Evolutionary conservation across 208 protist genomes (phyloP).

Genomic region (Balamuthia mandrillaris): DNA sequence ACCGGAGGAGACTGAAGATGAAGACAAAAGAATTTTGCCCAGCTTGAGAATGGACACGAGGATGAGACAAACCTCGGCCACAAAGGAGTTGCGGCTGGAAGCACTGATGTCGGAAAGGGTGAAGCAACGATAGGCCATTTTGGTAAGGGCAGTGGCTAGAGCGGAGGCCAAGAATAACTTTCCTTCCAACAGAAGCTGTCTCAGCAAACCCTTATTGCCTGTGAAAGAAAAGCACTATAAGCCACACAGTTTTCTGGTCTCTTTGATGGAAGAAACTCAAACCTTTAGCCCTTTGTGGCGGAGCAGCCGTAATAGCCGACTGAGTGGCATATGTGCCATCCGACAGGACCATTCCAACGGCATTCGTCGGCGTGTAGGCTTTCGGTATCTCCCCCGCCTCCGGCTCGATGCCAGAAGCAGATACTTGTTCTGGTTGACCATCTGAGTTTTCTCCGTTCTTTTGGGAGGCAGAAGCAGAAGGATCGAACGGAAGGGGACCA

Average conservation of each 20-base stretch:
- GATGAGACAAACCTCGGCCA: slow-evolving; percentile 49
- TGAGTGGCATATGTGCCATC: slow-evolving; percentile 90
- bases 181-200: slow-evolving; percentile 66
- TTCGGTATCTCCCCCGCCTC: background rate
- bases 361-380: slow-evolving; percentile 55
- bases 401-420: slow-evolving; percentile 48
- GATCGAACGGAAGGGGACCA: slow-evolving; percentile 59
- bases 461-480: too few species aligned
- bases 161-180: slow-evolving; percentile 90
- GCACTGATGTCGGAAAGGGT: background rate
- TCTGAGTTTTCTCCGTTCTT: too few species aligned
- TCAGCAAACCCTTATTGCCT: slow-evolving; percentile 16
- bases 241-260: too few species aligned
- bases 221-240: too few species aligned
- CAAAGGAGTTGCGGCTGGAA: slow-evolving; percentile 28
- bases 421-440: too few species aligned
- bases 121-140: slow-evolving; percentile 81
- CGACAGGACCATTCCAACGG: slow-evolving; percentile 15
- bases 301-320: slow-evolving; percentile 24
- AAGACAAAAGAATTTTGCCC: too few species aligned
- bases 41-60: slow-evolving; percentile 58
- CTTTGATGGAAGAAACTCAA: background rate
- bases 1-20: too few species aligned
- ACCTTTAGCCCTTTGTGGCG: background rate
- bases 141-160: slow-evolving; percentile 83